Evolutionary conservation across 2,329 filamentous ascomycete genomes (phyloP).

Genomic region (Cladosporium sp.): DNA sequence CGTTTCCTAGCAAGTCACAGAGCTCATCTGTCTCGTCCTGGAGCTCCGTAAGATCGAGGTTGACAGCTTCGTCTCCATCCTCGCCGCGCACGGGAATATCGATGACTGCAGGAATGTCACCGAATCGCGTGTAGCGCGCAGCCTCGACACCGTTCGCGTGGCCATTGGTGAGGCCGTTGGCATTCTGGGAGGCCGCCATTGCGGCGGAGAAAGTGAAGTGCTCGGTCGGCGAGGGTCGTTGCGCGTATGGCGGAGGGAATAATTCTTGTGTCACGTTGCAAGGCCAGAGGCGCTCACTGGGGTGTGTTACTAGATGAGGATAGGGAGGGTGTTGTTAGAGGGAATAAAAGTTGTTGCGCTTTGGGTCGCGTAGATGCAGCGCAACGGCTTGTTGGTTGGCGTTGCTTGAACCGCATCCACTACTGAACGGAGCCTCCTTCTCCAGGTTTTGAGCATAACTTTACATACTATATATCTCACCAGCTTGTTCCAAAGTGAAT

Average conservation of each 20-base stretch:
- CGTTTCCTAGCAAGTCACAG: constrained; percentile 91
- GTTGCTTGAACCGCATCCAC: neutral
- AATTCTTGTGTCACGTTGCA: neutral
- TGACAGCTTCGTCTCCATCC: constrained; percentile 71
- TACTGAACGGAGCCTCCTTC: neutral
- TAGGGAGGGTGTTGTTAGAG: neutral
- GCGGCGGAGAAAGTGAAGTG: constrained; percentile 22
- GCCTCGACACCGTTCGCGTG: constrained; percentile 26
- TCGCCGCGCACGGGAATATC: constrained; percentile 64
- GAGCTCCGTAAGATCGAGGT: constrained; percentile 88
- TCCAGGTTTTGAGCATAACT: neutral
- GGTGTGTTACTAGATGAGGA: neutral
- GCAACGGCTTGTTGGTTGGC: neutral
- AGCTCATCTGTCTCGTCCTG: constrained; percentile 90
- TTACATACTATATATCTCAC: neutral
- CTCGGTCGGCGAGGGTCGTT: constrained; percentile 13
- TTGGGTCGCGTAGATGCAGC: neutral
- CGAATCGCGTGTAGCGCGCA: constrained; percentile 52
- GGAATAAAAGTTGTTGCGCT: constrained; percentile 7
- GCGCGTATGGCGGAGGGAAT: neutral
- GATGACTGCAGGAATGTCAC: constrained; percentile 62
- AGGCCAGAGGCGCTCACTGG: neutral
- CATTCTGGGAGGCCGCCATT: constrained; percentile 49
- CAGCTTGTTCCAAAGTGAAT: neutral
- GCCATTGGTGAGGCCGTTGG: constrained; percentile 41